Conservation (phyloP, 2,329 filamentous ascomycete species). For the Talaromyces sp. region DNA sequence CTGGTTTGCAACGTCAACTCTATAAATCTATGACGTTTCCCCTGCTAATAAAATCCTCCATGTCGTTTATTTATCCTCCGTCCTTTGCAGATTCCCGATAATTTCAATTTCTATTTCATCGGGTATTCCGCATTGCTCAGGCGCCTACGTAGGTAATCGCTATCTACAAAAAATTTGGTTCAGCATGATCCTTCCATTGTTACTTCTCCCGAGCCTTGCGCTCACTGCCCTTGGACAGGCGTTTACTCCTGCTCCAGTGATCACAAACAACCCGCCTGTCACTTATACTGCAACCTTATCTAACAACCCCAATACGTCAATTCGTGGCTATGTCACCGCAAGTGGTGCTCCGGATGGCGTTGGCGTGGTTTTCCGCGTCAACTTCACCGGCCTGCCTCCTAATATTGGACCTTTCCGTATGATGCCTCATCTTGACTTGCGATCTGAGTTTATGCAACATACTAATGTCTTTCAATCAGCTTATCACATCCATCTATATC, state of each 20-base stretch:
- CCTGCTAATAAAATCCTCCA: background rate
- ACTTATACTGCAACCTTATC: constrained; percentile 58
- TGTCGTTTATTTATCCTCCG: background rate
- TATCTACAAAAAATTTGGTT: background rate
- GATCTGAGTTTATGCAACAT: background rate
- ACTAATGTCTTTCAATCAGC: constrained; percentile 33
- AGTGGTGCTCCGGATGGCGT: constrained; percentile 48
- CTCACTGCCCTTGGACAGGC: constrained; percentile 23
- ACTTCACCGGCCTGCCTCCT: constrained; percentile 58
- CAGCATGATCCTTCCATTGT: constrained; percentile 3
- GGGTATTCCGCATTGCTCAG: background rate
- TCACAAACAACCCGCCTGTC: constrained; percentile 55
- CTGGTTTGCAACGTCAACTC: background rate
- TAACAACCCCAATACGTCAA: constrained; percentile 51
- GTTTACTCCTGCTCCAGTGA: constrained; percentile 51
- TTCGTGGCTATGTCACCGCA: constrained; percentile 54
- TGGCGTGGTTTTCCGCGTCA: constrained; percentile 56
- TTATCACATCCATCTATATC: constrained; percentile 69
- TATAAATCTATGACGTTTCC: background rate
- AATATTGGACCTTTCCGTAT: constrained; percentile 56
- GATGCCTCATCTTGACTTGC: constrained; percentile 27
- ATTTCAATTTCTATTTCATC: background rate
- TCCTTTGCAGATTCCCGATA: background rate
- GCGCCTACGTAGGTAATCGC: too few relatives aligned
- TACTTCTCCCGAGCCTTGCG: constrained; percentile 23